Base-by-base conservation (phyloP, 352 stramenopile genomes). In the Globisporangium nunn region DNA sequence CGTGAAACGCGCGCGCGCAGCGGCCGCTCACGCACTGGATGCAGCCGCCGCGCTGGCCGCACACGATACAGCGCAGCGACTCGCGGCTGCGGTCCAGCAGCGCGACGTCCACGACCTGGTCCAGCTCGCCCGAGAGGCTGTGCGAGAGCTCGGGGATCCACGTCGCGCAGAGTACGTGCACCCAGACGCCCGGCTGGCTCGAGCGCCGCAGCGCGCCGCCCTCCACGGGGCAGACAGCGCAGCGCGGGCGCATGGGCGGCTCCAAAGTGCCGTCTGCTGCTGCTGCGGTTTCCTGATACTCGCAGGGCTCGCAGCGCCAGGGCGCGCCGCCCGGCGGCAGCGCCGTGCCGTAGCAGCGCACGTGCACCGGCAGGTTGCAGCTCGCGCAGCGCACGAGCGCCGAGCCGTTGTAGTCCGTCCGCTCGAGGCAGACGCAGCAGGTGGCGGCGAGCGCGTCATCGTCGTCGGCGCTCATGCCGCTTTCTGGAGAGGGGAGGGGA, bases 111-210 rank as follows among this genome's bases (percentile, higher is more conserved):
- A 94, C 74, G 15, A 62, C 55, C 58, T 91, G 65, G 58, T 90
- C 72, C 67, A 88, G 66, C 39, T 66, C 58, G 18, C 78, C 81
- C 0, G 65, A 55, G 12, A 87, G 62, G 28, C 77, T 88, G 59
- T 90, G 79, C 50, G 70, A 87, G 35, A 96, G 81, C 67, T 96
- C 87, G 2, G 87, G 87, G 45, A 95, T 84, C 87, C 87, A 96
- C 51, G 89, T 82, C 44, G 87, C 67, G 48, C 87, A 96, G 53
- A 93, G 65, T 31, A 95, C 74, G 64, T 96, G 87, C 44, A 75
- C 78, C 85, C 87, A 92, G 7, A 88, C 71, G 56, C 73, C 68
- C 7, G 56, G 56, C 55, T 90, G 72, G 31, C 57, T 76, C 11
- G 83, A 87, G 7, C 62, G 76, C 6, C 87, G 85, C 61, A 95